These are phyloP conservation scores for Ceratopteris richardii DNA, from an alignment of 75 land plant genomes.

Conservation along the genomic window DNA sequence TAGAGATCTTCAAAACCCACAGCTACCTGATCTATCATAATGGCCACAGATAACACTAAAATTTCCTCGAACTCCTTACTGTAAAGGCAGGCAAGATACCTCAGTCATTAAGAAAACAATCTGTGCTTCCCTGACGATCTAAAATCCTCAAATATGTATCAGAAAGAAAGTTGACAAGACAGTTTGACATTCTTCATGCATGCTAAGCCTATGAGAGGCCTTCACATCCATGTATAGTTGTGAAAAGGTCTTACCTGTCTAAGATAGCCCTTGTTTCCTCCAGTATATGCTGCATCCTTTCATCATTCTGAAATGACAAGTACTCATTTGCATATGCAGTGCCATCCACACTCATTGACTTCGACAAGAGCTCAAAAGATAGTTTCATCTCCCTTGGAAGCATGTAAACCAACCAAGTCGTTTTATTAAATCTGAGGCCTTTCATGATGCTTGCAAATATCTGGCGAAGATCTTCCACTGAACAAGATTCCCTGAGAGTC, in stretches of 20 bases:
- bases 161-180: too few species aligned
- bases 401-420: slow-evolving; percentile 23
- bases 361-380: slow-evolving; percentile 30
- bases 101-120: not conserved
- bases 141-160: too few species aligned
- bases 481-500: slow-evolving; percentile 56
- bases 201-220: too few species aligned
- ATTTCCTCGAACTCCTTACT: slow-evolving; percentile 69
- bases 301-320: slow-evolving; percentile 18
- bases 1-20: slow-evolving; percentile 30
- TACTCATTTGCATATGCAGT: slow-evolving; percentile 22
- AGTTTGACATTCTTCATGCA: too few species aligned
- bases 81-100: slow-evolving; percentile 4
- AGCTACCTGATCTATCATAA: slow-evolving; percentile 45
- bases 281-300: slow-evolving; percentile 56
- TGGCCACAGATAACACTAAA: slow-evolving; percentile 40
- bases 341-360: slow-evolving; percentile 4
- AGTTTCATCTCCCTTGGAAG: slow-evolving; percentile 39
- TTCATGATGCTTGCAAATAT: slow-evolving; percentile 55
- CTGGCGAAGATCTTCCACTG: slow-evolving; percentile 44
- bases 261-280: slow-evolving; percentile 53
- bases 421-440: slow-evolving; percentile 29
- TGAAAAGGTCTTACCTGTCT: slow-evolving; percentile 62
- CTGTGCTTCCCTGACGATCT: not conserved
- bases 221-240: too few species aligned